Conservation (phyloP, 805 yeast species). For the Nakazawaea holstii region DNA sequence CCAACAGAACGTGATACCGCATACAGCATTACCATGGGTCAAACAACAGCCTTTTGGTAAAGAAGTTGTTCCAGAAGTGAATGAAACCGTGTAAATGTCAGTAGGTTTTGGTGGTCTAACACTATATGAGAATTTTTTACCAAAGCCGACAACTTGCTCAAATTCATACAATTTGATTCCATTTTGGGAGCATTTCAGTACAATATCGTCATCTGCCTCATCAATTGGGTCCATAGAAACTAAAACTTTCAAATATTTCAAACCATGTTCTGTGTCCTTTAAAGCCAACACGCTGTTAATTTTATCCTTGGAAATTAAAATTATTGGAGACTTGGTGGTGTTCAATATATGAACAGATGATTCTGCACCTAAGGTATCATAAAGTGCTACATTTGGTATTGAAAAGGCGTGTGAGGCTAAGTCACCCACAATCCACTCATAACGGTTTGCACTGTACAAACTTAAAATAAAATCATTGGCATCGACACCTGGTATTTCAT, state of each 20-base stretch:
- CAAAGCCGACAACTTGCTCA: constrained; percentile 26
- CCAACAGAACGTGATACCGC: constrained; percentile 33
- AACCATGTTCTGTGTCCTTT: constrained; percentile 21
- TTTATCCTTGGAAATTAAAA: constrained; percentile 49
- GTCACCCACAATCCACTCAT: constrained; percentile 69
- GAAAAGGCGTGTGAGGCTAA: constrained; percentile 59
- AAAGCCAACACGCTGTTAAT: constrained; percentile 40
- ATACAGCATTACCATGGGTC: constrained; percentile 45
- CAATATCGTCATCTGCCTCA: neutral
- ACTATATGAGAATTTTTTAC: constrained; percentile 22
- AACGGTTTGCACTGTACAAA: constrained; percentile 50
- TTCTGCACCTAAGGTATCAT: constrained; percentile 53
- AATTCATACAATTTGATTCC: constrained; percentile 21
- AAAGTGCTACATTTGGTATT: constrained; percentile 47
- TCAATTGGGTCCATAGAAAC: constrained; percentile 50
- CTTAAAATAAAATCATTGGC: constrained; percentile 43
- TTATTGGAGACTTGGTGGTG: constrained; percentile 54
- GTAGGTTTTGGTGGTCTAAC: constrained; percentile 45
- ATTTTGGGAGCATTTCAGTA: neutral
- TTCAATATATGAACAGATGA: constrained; percentile 60
- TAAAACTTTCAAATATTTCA: constrained; percentile 37
- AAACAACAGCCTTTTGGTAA: constrained; percentile 65
- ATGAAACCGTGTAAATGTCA: constrained; percentile 55
- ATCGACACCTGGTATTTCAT: constrained; percentile 8
- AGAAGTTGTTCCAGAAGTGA: constrained; percentile 79